Evolutionary conservation across 495 filamentous ascomycete species (phyloP).

Genomic region (Poronia punctata): DNA sequence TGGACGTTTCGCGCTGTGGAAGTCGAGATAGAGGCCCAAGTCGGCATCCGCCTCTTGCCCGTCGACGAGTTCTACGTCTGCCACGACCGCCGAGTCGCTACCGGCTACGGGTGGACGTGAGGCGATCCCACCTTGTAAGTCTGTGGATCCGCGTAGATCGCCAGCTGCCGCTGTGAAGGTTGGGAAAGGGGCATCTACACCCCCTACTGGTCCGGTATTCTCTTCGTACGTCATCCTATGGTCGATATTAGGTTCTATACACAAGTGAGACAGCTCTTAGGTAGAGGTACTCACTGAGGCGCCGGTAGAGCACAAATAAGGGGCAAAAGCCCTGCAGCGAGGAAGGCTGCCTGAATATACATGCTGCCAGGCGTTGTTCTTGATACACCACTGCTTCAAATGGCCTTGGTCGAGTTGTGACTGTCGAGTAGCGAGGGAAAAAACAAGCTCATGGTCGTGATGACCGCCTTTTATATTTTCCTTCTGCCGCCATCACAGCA

Average conservation of each 20-base stretch:
- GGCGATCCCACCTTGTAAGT: conserved; percentile 31
- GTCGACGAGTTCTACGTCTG: conserved; percentile 26
- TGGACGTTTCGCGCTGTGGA: conserved; percentile 48
- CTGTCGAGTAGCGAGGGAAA: too few relatives aligned
- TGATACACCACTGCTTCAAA: neutral
- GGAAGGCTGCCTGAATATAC: conserved; percentile 16
- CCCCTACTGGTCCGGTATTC: conserved; percentile 29
- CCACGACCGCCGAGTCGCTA: conserved; percentile 28
- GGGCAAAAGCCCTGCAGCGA: conserved; percentile 13
- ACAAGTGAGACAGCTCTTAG: neutral
- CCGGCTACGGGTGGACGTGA: conserved; percentile 25
- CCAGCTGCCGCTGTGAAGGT: conserved; percentile 24
- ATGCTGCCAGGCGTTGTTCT: conserved; percentile 5
- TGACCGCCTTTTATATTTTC: too few relatives aligned
- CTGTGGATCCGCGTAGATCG: conserved; percentile 28
- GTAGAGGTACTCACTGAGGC: conserved; percentile 17
- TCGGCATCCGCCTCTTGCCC: conserved; percentile 53
- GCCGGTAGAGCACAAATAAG: conserved; percentile 17
- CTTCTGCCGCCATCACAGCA: too few relatives aligned
- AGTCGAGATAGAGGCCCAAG: conserved; percentile 57
- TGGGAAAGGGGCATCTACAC: conserved; percentile 29
- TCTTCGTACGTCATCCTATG: conserved; percentile 26
- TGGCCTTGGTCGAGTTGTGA: too few relatives aligned
- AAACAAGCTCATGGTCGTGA: too few relatives aligned
- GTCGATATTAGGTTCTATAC: conserved; percentile 3